Base-by-base conservation (phyloP, 2,329 filamentous ascomycete species). In the Aureobasidium leucospermi region DNA sequence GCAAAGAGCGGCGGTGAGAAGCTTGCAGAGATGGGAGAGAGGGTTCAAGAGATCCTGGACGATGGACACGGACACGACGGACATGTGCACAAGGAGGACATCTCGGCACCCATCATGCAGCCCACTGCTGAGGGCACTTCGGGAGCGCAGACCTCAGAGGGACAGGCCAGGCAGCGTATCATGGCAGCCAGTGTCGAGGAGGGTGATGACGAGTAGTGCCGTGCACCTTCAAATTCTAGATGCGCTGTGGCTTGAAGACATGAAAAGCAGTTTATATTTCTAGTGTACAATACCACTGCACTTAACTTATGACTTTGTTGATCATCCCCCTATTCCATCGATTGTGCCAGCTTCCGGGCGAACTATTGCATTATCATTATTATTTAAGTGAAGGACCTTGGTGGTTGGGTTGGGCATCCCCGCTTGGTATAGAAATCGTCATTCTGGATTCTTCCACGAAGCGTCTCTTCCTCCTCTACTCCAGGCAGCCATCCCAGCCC, bases 1-100 rank as follows among this genome's bases (percentile, higher is more conserved):
- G 66, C 66, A 11, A 70, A 68, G 59, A 66, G 64, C n/a, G 63
- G 52, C 10, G 32, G 38, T 42, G 45, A 56, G 7, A 45, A 56
- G 29, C 10, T 46, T 23, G 39, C 52, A 4, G 31, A 56, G 5
- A 38, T 46, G 16, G 52, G 51, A 28, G 29, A 42, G 6, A 32
- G 51, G 32, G 51, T 55, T 9, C 51, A 55, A 13, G 51, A 55
- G 28, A 43, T 55, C 5, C 9, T 55, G 38, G 51, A 55, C 11
- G 51, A 55, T 32, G 52, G 38, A 5, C 45, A 38, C n/a, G 38
- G 47, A 9, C 45, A 49, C 13, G 53, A 58, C 8, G 45, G 23
- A 23, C 45, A 53, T 7, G 47, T 49, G 6, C 34, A 31, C 46
- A 59, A 49, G 28, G 57, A 41, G 29, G 34, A 39, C 45, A 49